Evolutionary conservation across 1,284 basidiomycete species (phyloP), one percentile per base, ranked within the genome.

Genomic region (Cryptococcus hybrid): DNA sequence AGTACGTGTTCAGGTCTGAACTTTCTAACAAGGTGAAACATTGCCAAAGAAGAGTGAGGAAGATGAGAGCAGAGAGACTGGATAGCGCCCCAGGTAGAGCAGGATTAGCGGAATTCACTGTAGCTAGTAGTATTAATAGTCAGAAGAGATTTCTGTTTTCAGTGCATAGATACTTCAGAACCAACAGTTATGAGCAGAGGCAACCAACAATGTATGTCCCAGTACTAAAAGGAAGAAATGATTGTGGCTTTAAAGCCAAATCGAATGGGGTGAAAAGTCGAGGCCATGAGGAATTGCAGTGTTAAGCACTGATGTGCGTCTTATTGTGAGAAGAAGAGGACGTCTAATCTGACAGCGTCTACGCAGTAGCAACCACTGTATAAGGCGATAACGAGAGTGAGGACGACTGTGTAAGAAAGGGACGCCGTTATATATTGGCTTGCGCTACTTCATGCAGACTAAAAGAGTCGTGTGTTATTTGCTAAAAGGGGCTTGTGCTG

Each of bases 31-130:
- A 53, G 11, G 60, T 58, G 48, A 70, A 67, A 3, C 47, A 51
- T 18, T 55, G 47, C 68, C 68, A 70, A n/a, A 70, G 56, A 35
- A 70, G 56, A 3, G 65, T 64, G 37, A 67, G 47, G 58, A 65
- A 68, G 44, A 62, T 61, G 12, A 66, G 36, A 3, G 59, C 56
- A 1, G 68, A 70, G n/a, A 60, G 24, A 7, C 49, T 35, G 9
- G 39, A 53, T 35, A 67, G 44, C 1, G 60, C 53, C 12, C 18
- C 34, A 30, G 5, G 42, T 34, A 18, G 7, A 18, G 18, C 18
- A 18, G 18, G 18, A 18, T 18, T 18, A 18, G 18, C 18, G 18
- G 18, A 18, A 18, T 18, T 18, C 18, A 18, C 18, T 18, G 18
- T 18, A 18, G 18, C 18, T 18, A 18, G 18, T 18, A 18, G 18